phyloP scores from a whole-genome alignment of 176 grass and related monocot species.

The Eremochloa ophiuroides region DNA sequence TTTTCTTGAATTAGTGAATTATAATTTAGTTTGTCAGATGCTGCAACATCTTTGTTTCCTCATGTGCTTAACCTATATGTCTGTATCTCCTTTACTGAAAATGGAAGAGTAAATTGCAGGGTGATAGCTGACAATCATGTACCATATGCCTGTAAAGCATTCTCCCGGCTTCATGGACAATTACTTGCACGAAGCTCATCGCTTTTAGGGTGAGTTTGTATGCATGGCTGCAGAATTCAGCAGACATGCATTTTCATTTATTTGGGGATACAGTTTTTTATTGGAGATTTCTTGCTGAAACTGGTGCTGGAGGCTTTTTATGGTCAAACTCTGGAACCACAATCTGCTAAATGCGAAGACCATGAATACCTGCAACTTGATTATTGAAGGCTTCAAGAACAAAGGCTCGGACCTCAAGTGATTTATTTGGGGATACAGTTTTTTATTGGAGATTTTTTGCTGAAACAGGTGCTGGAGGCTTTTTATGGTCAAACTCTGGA shows the following conservation, averaged over 20 bases:
- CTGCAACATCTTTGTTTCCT: not conserved
- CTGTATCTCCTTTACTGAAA: slow-evolving; percentile 12
- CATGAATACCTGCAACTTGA: slow-evolving; percentile 68
- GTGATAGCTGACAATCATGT: slow-evolving; percentile 70
- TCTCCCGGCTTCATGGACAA: slow-evolving; percentile 61
- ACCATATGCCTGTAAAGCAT: slow-evolving; percentile 72
- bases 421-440: too few species aligned
- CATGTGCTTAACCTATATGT: not conserved
- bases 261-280: not conserved
- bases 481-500: slow-evolving; percentile 89
- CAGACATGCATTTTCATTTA: not conserved
- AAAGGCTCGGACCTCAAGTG: slow-evolving; percentile 10
- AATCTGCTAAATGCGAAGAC: slow-evolving; percentile 64
- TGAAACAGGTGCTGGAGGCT: slow-evolving; percentile 63
- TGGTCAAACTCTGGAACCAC: slow-evolving; percentile 93
- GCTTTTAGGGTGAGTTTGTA: slow-evolving; percentile 44
- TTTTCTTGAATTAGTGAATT: not conserved
- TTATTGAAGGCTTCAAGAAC: slow-evolving; percentile 44
- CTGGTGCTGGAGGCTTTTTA: slow-evolving; percentile 72
- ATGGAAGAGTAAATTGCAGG: slow-evolving; percentile 26
- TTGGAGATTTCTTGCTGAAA: not conserved
- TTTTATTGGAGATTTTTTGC: not conserved
- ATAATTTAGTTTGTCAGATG: not conserved
- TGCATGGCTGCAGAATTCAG: not conserved
- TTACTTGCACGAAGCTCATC: slow-evolving; percentile 36